Percentiles rank a stretch among this genome's conserved stretches.
Evolutionary conservation across 2,329 filamentous ascomycete species (phyloP).

Genomic region (Fusarium caatingaense): DNA sequence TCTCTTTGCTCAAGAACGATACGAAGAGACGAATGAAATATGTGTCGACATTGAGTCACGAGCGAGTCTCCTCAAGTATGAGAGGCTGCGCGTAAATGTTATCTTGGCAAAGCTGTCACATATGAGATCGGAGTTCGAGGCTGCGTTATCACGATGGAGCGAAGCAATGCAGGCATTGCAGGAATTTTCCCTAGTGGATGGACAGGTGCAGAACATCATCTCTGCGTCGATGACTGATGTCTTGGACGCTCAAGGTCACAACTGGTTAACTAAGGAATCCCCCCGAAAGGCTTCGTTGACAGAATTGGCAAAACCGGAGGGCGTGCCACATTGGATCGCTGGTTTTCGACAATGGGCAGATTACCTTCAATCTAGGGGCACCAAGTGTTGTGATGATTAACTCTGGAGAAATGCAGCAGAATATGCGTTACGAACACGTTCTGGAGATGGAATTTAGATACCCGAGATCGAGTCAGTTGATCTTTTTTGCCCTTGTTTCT

Average conservation of each 20-base stretch:
- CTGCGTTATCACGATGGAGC: constrained; percentile 35
- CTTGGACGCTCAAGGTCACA: constrained; percentile 37
- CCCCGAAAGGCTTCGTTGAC: constrained; percentile 32
- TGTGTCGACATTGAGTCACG: constrained; percentile 29
- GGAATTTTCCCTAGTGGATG: constrained; percentile 35
- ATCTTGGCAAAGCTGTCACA: constrained; percentile 37
- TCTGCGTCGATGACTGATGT: constrained; percentile 37
- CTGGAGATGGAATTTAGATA: constrained; percentile 27
- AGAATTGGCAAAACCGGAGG: constrained; percentile 37
- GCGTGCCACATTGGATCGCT: constrained; percentile 37
- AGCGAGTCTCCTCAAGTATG: constrained; percentile 36
- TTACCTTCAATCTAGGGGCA: constrained; percentile 30
- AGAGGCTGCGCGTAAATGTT: constrained; percentile 32
- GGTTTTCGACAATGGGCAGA: constrained; percentile 37
- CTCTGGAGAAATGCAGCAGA: background rate
- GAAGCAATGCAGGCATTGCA: constrained; percentile 38
- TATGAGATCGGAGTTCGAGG: constrained; percentile 30
- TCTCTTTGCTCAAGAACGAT: constrained; percentile 36
- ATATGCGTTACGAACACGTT: constrained; percentile 5
- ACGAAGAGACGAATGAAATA: constrained; percentile 28
- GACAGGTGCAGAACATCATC: constrained; percentile 34
- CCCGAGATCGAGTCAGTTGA: constrained; percentile 20
- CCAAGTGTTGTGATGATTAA: background rate
- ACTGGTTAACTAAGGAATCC: constrained; percentile 36
- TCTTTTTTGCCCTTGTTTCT: background rate